Percentiles rank a stretch among this genome's conserved stretches.
Evolutionary conservation across 2,329 filamentous ascomycete species (phyloP).

Genomic region (Lachnellula subtilissima): DNA sequence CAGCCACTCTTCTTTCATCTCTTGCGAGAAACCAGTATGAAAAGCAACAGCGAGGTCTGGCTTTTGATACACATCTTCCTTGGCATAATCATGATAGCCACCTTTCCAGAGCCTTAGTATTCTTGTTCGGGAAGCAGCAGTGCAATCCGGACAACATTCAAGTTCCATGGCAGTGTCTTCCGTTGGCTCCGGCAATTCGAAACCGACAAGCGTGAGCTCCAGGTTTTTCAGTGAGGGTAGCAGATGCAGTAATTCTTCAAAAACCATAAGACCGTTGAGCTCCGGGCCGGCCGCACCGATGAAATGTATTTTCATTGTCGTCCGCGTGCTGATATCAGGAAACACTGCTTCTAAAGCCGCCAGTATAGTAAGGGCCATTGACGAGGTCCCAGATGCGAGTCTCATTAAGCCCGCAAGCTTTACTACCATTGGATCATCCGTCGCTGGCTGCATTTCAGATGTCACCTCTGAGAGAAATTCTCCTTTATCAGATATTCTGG

Average conservation of each 20-base stretch:
- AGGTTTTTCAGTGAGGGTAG: conserved; percentile 9
- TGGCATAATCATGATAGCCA: conserved; percentile 14
- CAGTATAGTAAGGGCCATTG: conserved; percentile 16
- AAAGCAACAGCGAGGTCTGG: conserved; percentile 18
- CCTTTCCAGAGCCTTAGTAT: conserved; percentile 9
- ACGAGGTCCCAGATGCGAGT: conserved; percentile 8
- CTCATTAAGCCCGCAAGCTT: conserved; percentile 4
- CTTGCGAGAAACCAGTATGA: conserved; percentile 15
- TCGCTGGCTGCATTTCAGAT: background rate
- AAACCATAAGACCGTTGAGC: conserved; percentile 9
- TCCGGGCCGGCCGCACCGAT: conserved; percentile 15
- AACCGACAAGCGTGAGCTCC: conserved; percentile 8
- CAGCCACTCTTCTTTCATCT: conserved; percentile 5
- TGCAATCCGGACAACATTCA: conserved; percentile 14
- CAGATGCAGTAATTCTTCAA: conserved; percentile 19
- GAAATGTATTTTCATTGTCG: conserved; percentile 12
- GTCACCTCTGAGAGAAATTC: background rate
- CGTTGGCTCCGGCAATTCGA: conserved; percentile 1
- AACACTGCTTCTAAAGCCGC: conserved; percentile 13
- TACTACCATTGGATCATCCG: background rate
- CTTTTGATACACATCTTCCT: background rate
- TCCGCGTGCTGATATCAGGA: conserved; percentile 2
- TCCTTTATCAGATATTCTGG: conserved; percentile 13
- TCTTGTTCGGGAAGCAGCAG: background rate
- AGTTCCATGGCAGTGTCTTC: background rate